Base-by-base conservation (phyloP, 441 rosid genomes). In the Eutrema salsugineum region DNA sequence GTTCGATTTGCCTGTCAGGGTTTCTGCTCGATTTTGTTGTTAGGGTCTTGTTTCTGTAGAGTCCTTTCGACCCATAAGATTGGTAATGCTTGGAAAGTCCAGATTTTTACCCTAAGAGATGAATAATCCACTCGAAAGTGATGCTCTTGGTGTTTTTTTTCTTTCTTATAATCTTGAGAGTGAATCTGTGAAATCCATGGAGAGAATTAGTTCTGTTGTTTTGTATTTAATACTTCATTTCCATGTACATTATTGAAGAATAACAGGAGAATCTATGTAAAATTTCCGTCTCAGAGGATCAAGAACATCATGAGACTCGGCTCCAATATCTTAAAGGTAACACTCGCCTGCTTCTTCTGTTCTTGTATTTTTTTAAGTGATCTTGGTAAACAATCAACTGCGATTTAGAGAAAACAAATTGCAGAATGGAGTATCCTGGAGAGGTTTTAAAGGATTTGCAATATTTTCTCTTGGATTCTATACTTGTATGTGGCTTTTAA, bases 391-490 rank as follows among this genome's bases (percentile, higher is more conserved):
- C 60, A 24, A 55, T 32, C 14, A 7, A 19, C 46, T 19, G 46
- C 36, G 9, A 20, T 36, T 12, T 58, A 19, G 27, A 8, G 12
- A 28, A 5, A 33, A 19, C 17, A 8, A 5, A 22, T 49, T 49
- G 55, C 55, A 58, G 64, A 40, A 38, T 1, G 49, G 64, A 20
- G 64, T 39, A 20, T 39, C 35, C 2, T 59, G 64, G 64, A 24
- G 64, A 39, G 48, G 35, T 40, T 40, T 40, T 15, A 59, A 59
- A 17, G 64, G 12, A 39, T 40, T 19, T 2, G 5, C 24, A 14
- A 66, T 66, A 27, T 66, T 66, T 53, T 27, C 27, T 38, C 61
- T 66, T 51, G 70, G 61, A 10, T 51, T 51, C 61, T 16, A 15
- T 24, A 6, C 70, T 0, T 10, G 61, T 66, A 51, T 38, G 61